Base-by-base conservation (phyloP, 2,329 filamentous ascomycete genomes). In the Podosphaera fusca region DNA sequence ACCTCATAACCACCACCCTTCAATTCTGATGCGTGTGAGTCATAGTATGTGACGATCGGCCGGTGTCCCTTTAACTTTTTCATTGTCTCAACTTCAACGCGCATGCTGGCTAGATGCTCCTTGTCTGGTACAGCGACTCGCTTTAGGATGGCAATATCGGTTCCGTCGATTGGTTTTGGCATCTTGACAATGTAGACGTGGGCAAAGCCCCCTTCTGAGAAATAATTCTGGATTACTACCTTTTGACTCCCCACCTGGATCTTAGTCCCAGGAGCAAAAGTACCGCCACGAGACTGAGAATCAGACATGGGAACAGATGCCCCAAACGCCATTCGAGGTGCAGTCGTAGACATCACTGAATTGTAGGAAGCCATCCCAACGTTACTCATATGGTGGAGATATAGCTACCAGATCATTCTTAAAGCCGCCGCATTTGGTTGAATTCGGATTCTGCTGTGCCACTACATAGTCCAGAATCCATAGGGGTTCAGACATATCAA, bases 61-160 rank as follows among this genome's bases (percentile, higher is more conserved):
- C 82, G 81, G 76, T 96, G 92, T 58, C 92, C 92, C 75, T 95
- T 95, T 65, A 98, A 77, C 71, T 92, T 89, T 81, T 98, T 98
- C 92, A 98, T 98, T 12, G 92, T 98, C 73, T 98, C 92, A 64
- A 98, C 92, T 75, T 98, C 92, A 63, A 83, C 96, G 70, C 92
- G 82, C 92, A 98, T 96, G 70, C 86, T 89, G 61, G 87, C 85
- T 71, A 98, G 75, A 58, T 90, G 81, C 62, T 94, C 86, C 75
- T 94, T 95, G 71, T 98, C 92, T 36, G 92, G 88, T 56, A 96
- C 92, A 40, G 92, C 92, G 58, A 98, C 92, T 67, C 92, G 78
- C 76, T 98, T 69, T 58, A 69, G 58, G 6, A 69, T 61, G 4
- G 67, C 67, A 57, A 68, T 67, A 56, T 69, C 67, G n/a, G 67